These are phyloP conservation scores for Rhodotorula sp. DNA, from an alignment of 1,284 basidiomycete species.

Conservation along the genomic window DNA sequence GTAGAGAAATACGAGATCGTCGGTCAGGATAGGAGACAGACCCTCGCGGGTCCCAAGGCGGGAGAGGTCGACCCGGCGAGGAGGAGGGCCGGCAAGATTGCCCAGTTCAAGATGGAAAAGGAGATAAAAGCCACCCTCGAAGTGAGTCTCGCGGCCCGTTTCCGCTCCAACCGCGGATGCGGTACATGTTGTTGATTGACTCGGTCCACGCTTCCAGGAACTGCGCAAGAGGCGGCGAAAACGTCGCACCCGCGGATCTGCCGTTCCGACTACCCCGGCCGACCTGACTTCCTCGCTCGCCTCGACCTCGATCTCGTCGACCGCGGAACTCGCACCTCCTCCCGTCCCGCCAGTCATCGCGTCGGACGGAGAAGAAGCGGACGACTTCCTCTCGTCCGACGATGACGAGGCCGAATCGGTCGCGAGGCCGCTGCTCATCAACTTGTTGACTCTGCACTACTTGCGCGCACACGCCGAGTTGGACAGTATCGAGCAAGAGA, in stretches of 20 bases:
- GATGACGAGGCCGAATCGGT: constrained; percentile 59
- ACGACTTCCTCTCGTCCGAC: constrained; percentile 50
- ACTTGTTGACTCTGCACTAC: constrained; percentile 71
- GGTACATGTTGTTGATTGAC: no score
- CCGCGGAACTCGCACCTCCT: not conserved
- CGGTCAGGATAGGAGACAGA: constrained; percentile 57
- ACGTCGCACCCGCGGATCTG: constrained; percentile 56
- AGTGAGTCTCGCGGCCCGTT: constrained; percentile 55
- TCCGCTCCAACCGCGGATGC: no score
- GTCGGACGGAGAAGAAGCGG: constrained; percentile 9
- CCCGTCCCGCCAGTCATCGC: not conserved
- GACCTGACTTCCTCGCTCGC: constrained; percentile 38
- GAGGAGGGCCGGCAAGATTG: constrained; percentile 79
- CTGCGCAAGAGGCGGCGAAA: constrained; percentile 25
- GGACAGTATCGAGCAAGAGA: constrained; percentile 68
- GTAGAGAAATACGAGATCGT: constrained; percentile 70
- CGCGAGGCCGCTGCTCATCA: constrained; percentile 64
- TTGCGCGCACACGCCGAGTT: constrained; percentile 68
- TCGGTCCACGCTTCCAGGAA: constrained; percentile 17
- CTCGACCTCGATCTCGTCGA: not conserved
- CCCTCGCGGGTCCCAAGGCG: constrained; percentile 22
- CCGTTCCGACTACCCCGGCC: constrained; percentile 13
- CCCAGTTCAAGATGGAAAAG: constrained; percentile 79
- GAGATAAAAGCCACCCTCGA: constrained; percentile 68
- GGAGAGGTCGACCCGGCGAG: constrained; percentile 59